Conservation (phyloP, 1,284 basidiomycete genomes). For the Ceratobasidium theobromae region DNA sequence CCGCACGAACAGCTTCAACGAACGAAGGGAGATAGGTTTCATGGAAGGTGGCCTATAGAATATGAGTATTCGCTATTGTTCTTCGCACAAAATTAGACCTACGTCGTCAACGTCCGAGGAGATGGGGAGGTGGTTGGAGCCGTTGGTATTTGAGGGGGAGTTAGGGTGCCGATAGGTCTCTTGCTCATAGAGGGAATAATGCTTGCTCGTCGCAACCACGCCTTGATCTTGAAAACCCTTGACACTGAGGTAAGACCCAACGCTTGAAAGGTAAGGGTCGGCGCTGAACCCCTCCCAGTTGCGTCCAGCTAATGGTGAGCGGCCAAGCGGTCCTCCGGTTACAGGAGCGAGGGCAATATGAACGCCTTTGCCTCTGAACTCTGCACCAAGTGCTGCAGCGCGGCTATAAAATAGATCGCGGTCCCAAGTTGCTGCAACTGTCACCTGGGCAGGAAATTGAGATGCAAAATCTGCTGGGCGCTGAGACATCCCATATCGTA, state of each 20-base stretch:
- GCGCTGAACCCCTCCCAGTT: constrained; percentile 49
- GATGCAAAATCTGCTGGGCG: constrained; percentile 18
- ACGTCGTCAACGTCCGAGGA: constrained; percentile 35
- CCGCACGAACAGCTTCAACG: constrained; percentile 70
- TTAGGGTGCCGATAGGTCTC: constrained; percentile 30
- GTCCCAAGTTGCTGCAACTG: constrained; percentile 52
- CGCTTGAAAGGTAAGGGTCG: constrained; percentile 37
- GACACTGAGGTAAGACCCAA: constrained; percentile 37
- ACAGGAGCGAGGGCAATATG: constrained; percentile 34
- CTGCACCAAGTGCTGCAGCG: constrained; percentile 34
- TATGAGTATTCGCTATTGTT: constrained; percentile 61
- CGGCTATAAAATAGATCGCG: constrained; percentile 31
- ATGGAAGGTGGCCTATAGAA: constrained; percentile 51
- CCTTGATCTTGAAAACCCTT: constrained; percentile 35
- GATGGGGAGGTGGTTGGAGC: background rate
- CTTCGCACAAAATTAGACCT: background rate
- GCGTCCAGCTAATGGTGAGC: constrained; percentile 45
- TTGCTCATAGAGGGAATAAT: constrained; percentile 38
- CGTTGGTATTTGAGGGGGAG: constrained; percentile 41
- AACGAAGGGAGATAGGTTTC: constrained; percentile 75
- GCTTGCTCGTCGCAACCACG: constrained; percentile 53
- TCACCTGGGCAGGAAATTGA: constrained; percentile 47
- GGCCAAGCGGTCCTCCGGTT: constrained; percentile 35
- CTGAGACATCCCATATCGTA: constrained; percentile 58
- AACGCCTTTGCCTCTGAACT: constrained; percentile 37